Conservation (phyloP, 495 filamentous ascomycete genomes). For the Penicillium cinerascens region DNA sequence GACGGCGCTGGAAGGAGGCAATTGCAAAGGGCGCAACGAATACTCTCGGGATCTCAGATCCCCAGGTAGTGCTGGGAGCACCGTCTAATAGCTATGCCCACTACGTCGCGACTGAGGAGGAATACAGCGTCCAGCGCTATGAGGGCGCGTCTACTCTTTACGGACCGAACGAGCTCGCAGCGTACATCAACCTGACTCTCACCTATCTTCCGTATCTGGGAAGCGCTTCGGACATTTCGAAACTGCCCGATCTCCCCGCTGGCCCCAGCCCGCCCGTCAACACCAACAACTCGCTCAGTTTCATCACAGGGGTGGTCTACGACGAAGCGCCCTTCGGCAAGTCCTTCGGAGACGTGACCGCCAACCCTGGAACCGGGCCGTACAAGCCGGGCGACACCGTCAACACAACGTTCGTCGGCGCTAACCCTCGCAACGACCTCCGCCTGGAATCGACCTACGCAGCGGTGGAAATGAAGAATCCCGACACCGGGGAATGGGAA, state of each 20-base stretch:
- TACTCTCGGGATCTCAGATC: conserved; percentile 48
- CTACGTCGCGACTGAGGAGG: conserved; percentile 90
- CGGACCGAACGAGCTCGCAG: conserved; percentile 85
- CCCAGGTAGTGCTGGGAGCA: conserved; percentile 83
- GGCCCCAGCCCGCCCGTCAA: conserved; percentile 79
- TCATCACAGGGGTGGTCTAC: conserved; percentile 75
- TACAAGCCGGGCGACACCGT: conserved; percentile 59
- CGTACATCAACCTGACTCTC: conserved; percentile 82
- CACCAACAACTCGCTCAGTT: conserved; percentile 71
- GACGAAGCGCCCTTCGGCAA: conserved; percentile 71
- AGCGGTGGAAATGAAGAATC: conserved; percentile 66
- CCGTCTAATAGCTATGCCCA: conserved; percentile 96
- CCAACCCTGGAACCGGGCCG: conserved; percentile 46
- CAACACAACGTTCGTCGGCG: conserved; percentile 72
- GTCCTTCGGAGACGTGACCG: conserved; percentile 68
- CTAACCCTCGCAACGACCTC: conserved; percentile 87
- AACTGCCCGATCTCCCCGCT: conserved; percentile 42
- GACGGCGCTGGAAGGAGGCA: conserved; percentile 85
- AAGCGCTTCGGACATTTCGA: conserved; percentile 35
- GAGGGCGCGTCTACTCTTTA: conserved; percentile 95
- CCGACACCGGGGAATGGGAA: conserved; percentile 54
- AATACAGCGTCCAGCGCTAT: conserved; percentile 87
- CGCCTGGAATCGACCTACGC: conserved; percentile 75
- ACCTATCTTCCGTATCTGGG: conserved; percentile 67
- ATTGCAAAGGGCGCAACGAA: conserved; percentile 54